A percentile compares a stretch with the other conserved stretches of the same genome.
These are phyloP conservation scores for Aureobasidium sp. DNA, from an alignment of 2,329 filamentous ascomycete species.

Conservation along the genomic window DNA sequence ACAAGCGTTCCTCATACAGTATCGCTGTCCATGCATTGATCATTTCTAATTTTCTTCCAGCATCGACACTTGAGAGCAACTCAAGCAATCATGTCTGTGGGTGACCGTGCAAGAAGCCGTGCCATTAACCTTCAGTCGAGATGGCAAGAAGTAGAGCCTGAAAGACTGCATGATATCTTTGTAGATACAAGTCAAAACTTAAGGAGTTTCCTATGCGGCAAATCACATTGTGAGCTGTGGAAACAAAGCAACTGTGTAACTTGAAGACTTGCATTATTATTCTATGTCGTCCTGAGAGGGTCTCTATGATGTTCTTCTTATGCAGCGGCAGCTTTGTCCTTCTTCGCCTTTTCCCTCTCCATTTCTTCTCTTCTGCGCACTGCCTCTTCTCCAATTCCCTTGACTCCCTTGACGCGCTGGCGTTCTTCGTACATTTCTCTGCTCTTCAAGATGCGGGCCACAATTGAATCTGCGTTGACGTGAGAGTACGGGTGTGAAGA, in stretches of 20 bases:
- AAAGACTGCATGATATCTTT: not conserved
- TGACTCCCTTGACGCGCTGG: slow-evolving; percentile 83
- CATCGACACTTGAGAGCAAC: not conserved
- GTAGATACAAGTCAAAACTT: not conserved
- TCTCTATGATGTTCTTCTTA: not conserved
- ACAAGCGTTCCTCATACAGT: not conserved
- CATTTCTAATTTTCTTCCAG: too few species aligned
- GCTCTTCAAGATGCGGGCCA: slow-evolving; percentile 81
- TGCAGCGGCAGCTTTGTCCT: not conserved
- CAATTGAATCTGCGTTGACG: slow-evolving; percentile 89
- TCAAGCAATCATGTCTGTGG: not conserved
- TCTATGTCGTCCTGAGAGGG: too few species aligned
- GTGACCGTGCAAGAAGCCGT: not conserved
- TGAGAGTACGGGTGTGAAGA: slow-evolving; percentile 70
- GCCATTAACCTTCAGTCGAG: not conserved
- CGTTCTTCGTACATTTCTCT: slow-evolving; percentile 83
- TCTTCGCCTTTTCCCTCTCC: slow-evolving; percentile 16
- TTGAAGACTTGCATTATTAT: too few species aligned
- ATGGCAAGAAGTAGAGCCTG: not conserved
- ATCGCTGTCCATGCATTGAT: too few species aligned
- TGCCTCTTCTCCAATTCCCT: slow-evolving; percentile 64
- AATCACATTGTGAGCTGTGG: too few species aligned
- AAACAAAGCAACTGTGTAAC: too few species aligned
- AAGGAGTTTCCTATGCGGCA: too few species aligned
- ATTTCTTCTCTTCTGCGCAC: slow-evolving; percentile 26